These are phyloP conservation scores for Colletotrichum sp. DNA, from an alignment of 2,329 filamentous ascomycete genomes.

Conservation along the genomic window DNA sequence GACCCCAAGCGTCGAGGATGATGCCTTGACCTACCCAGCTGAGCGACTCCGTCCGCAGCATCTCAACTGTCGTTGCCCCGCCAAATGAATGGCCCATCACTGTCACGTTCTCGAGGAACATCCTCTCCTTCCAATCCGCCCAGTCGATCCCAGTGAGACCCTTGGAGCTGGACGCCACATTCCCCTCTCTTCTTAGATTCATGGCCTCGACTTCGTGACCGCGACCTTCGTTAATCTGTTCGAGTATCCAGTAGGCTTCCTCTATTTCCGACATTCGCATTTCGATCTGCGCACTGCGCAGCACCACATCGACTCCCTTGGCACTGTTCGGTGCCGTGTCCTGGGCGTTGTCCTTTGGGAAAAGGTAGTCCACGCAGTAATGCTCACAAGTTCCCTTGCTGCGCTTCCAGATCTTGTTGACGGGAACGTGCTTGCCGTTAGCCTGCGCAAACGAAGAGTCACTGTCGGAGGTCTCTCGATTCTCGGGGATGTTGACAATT, in stretches of 20 bases:
- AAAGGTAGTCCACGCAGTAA: conserved; percentile 66
- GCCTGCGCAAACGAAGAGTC: conserved; percentile 31
- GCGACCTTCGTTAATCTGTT: conserved; percentile 58
- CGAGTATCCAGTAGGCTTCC: conserved; percentile 63
- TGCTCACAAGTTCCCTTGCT: conserved; percentile 34
- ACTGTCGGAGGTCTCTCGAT: conserved; percentile 37
- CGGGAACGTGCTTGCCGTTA: conserved; percentile 30
- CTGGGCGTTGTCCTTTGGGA: conserved; percentile 58
- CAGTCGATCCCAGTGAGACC: conserved; percentile 62
- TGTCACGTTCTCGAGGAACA: conserved; percentile 61
- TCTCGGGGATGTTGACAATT: conserved; percentile 60
- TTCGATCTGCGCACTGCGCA: conserved; percentile 67
- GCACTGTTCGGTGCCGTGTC: conserved; percentile 61
- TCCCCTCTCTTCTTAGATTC: conserved; percentile 64
- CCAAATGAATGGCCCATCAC: conserved; percentile 72
- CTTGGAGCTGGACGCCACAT: conserved; percentile 61
- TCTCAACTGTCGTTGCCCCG: conserved; percentile 67
- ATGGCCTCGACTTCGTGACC: conserved; percentile 53
- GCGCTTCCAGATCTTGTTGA: conserved; percentile 36
- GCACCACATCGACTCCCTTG: conserved; percentile 63
- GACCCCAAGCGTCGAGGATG: conserved; percentile 70
- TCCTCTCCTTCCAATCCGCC: conserved; percentile 59
- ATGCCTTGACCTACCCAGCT: conserved; percentile 67
- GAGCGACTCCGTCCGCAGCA: conserved; percentile 59
- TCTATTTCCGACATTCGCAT: conserved; percentile 69